Evolutionary conservation across 2,329 filamentous ascomycete genomes (phyloP), one percentile per base, ranked within the genome.

Genomic region (Apiospora malaysiana): DNA sequence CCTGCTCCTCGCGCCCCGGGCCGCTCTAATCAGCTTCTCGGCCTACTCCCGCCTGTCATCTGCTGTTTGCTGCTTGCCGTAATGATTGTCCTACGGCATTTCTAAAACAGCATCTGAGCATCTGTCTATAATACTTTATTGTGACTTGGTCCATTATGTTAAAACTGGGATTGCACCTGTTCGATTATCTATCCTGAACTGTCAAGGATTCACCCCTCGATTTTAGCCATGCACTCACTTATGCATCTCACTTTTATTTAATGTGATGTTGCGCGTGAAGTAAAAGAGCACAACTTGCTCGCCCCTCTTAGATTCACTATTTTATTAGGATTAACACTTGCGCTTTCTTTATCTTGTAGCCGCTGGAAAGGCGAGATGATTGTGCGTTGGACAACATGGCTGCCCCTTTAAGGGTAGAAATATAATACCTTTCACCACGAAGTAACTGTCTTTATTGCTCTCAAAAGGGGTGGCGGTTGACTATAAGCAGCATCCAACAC

Each of bases 1-100:
- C 56, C 56, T 63, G 56, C 56, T 63, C 21, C 12, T 63, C 27
- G 21, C 32, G 18, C 56, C 37, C 56, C 56, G 56, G 56, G 56
- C 56, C 56, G 56, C 56, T 63, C 16, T 63, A 21, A n/a, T 63
- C 27, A 40, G 32, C 18, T 40, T 6, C 32, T 63, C 18, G 56
- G 32, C 32, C 56, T 40, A 10, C 56, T 45, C 56, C 56, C 56
- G 21, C 10, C 56, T 40, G 56, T 21, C 56, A 32, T 63, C 9
- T 63, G 16, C 16, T 18, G 16, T 32, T 56, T 45, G 42, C 42
- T 45, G 42, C 42, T 21, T 59, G 32, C 27, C 27, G 51, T 59
- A 59, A 21, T 32, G 51, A 59, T 1, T 63, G 32, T 23, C 5
- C 56, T 18, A 25, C 25, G 16, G 51, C 27, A 59, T 59, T 51